Evolutionary conservation across 1,284 basidiomycete genomes (phyloP).

Genomic region (Rhizoctonia solani): DNA sequence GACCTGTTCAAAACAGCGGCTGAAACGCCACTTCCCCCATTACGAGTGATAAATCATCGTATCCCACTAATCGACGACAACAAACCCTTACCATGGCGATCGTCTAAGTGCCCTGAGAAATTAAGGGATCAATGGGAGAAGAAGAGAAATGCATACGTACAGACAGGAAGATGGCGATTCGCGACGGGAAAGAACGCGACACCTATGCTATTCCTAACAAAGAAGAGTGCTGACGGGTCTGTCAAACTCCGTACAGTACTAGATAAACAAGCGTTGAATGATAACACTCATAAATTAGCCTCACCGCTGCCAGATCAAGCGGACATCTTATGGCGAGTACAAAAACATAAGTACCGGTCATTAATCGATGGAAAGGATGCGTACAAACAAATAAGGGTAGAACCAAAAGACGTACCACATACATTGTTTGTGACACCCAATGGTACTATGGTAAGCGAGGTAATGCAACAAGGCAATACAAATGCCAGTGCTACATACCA

Average conservation of each 20-base stretch:
- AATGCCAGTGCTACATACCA: conserved; percentile 48
- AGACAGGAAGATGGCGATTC: conserved; percentile 44
- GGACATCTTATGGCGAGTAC: conserved; percentile 43
- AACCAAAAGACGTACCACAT: conserved; percentile 42
- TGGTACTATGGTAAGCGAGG: conserved; percentile 48
- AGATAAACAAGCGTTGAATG: conserved; percentile 45
- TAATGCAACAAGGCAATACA: conserved; percentile 49
- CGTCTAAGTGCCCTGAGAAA: conserved; percentile 46
- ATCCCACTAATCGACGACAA: conserved; percentile 49
- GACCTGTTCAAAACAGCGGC: conserved; percentile 43
- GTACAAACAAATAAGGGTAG: conserved; percentile 47
- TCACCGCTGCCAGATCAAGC: conserved; percentile 48
- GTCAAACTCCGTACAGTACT: conserved; percentile 45
- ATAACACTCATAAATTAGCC: conserved; percentile 48
- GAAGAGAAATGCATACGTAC: conserved; percentile 40
- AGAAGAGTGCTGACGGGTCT: conserved; percentile 42
- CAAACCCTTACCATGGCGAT: conserved; percentile 45
- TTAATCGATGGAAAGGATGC: conserved; percentile 45
- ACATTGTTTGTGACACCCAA: conserved; percentile 45
- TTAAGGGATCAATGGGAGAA: conserved; percentile 42
- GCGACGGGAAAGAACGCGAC: conserved; percentile 43
- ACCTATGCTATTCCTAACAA: conserved; percentile 48
- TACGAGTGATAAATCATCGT: conserved; percentile 48
- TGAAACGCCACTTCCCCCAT: conserved; percentile 44
- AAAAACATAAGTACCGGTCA: conserved; percentile 40